Evolutionary conservation across 2,329 filamentous ascomycete species (phyloP).

Genomic region (Ambrosiella xylebori): DNA sequence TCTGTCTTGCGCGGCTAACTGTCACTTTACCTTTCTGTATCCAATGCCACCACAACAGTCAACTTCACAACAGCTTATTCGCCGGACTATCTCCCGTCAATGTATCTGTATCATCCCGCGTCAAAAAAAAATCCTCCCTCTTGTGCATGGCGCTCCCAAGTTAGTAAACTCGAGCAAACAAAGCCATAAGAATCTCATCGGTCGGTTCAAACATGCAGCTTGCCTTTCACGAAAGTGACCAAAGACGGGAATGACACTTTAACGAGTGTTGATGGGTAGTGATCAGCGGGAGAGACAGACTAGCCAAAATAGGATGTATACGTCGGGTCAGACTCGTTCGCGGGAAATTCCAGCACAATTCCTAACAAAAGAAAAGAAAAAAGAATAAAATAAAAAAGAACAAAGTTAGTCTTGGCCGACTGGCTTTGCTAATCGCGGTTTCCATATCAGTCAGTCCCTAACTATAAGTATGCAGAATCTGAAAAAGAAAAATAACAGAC

Average conservation of each 20-base stretch:
- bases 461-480: not conserved
- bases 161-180: too few species aligned
- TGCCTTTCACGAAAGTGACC: not conserved
- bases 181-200: too few species aligned
- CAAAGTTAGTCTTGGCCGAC: not conserved
- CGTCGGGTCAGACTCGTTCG: not conserved
- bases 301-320: not conserved
- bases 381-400: not conserved
- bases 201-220: not conserved
- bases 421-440: not conserved
- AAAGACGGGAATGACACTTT: not conserved
- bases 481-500: not conserved
- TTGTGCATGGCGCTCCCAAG: not conserved
- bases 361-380: not conserved
- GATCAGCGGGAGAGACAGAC: not conserved
- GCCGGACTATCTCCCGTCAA: too few species aligned
- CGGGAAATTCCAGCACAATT: not conserved
- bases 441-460: not conserved
- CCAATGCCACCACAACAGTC: not conserved
- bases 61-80: not conserved
- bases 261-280: not conserved
- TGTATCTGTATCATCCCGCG: not conserved
- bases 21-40: not conserved
- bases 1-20: not conserved
- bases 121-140: not conserved